Conservation (phyloP, 345 rosid genomes). For the Lepidium didymum region DNA sequence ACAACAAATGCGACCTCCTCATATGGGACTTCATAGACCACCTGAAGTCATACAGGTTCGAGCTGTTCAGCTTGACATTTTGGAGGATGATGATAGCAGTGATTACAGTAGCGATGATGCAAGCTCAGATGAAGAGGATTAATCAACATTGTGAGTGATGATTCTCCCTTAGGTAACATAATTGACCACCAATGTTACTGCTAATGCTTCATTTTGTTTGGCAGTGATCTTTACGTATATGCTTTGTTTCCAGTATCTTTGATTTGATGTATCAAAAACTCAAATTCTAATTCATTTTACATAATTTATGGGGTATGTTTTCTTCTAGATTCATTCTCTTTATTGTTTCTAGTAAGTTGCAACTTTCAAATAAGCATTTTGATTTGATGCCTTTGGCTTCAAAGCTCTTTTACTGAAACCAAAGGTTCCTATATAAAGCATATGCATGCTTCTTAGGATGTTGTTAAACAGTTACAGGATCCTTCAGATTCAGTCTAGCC, state of each 20-base stretch:
- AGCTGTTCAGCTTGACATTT: conserved; percentile 79
- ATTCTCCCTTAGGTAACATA: not conserved
- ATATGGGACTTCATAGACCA: conserved; percentile 46
- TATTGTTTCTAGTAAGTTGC: not conserved
- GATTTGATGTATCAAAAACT: not conserved
- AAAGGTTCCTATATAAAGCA: too few relatives aligned
- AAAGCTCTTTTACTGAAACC: not conserved
- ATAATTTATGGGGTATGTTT: not conserved
- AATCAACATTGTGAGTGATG: not conserved
- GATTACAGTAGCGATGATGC: conserved; percentile 47
- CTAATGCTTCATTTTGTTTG: not conserved
- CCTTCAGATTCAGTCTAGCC: not conserved
- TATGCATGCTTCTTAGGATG: too few relatives aligned
- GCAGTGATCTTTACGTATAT: not conserved
- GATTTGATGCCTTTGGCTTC: not conserved
- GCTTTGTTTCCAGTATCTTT: not conserved
- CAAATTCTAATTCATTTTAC: not conserved
- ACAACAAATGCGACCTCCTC: conserved; percentile 38
- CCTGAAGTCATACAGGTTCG: conserved; percentile 72
- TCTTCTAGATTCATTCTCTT: not conserved
- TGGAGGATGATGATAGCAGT: conserved; percentile 65
- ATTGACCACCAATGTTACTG: conserved; percentile 1
- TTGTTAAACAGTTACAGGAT: not conserved
- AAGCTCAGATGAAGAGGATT: conserved; percentile 40
- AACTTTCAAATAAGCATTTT: not conserved